Evolutionary conservation across 2,329 filamentous ascomycete genomes (phyloP), one percentile per base, ranked within the genome.

Genomic region (Colletotrichum scovillei): DNA sequence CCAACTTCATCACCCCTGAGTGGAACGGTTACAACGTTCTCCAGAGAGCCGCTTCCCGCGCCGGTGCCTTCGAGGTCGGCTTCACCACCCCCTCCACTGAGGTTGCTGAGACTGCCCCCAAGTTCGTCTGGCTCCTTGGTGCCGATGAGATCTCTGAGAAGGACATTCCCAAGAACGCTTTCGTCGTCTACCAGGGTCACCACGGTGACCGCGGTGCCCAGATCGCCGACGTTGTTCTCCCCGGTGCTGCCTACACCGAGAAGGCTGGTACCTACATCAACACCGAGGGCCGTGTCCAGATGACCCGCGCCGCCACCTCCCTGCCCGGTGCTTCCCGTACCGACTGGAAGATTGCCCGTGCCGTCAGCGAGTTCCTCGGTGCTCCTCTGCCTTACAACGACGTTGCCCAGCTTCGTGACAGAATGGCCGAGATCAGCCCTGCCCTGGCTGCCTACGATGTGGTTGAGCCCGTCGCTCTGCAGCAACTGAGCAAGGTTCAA

Each of bases 21-120:
- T 98, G 97, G 95, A 97, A 98, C 82, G 97, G 96, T 74, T 99
- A 96, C 89, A 99, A 98, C 82, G 92, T 99, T 74, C 92, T 99
- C 65, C 97, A 99, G 86, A 92, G 96, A 76, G 93, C 95, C 75
- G 97, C 97, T 73, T 98, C 97, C 75, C 93, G 96, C 78, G 93
- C 93, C 49, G 97, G 95, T 81, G 97, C 97, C 74, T 99, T 95
- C 81, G 97, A 99, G 85, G 92, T 99, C 78, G 97, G 97, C 79
- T 99, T 98, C 85, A 94, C 94, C 46, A 92, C 95, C 16, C 94
- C 95, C 62, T 98, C 95, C 19, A 85, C 92, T 1, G 90, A 91
- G 76, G 94, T 97, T 75, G 94, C 95, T 49, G 89, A 94, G 82
- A 96, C 94, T 63, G 94, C 92, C 81, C 92, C 97, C 75, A 99